phyloP scores from a whole-genome alignment of 164 flowering plant genomes.

The Magnolia officinalis region DNA sequence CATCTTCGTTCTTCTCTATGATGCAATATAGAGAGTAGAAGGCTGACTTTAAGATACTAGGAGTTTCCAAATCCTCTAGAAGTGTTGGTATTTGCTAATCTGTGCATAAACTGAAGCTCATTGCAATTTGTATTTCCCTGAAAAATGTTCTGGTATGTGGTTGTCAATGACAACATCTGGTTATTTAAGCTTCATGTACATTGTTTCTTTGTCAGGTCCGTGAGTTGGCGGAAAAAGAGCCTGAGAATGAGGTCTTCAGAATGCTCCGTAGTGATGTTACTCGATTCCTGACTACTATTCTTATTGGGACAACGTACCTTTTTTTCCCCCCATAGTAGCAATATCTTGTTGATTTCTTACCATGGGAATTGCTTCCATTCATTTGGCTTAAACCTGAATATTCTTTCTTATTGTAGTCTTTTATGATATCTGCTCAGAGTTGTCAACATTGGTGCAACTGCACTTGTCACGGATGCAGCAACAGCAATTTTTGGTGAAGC shows the following conservation, averaged over 20 bases:
- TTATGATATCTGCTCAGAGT: constrained; percentile 46
- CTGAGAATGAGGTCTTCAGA: constrained; percentile 89
- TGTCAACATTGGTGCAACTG: constrained; percentile 98
- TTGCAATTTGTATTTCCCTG: background rate
- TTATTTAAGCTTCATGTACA: background rate
- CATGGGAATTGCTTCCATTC: background rate
- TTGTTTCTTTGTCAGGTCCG: constrained; percentile 56
- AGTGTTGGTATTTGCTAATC: background rate
- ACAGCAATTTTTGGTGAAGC: constrained; percentile 96
- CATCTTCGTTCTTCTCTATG: too few species aligned
- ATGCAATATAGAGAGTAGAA: too few species aligned
- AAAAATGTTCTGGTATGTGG: background rate
- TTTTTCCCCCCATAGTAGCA: constrained; percentile 8
- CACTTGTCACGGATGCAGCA: constrained; percentile 97
- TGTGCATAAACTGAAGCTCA: background rate
- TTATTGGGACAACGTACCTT: constrained; percentile 95
- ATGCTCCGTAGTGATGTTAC: constrained; percentile 95
- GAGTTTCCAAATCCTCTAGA: background rate
- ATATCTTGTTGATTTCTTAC: background rate
- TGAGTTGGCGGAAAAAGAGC: constrained; percentile 94
- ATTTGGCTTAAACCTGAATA: constrained; percentile 11
- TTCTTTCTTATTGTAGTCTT: constrained; percentile 24
- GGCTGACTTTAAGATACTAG: background rate
- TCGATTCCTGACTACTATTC: constrained; percentile 93
- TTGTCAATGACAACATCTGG: background rate